A percentile compares a stretch with the other conserved stretches of the same genome.
phyloP scores from a whole-genome alignment of 2,329 filamentous ascomycete genomes.

The Teratosphaeria viscida region DNA sequence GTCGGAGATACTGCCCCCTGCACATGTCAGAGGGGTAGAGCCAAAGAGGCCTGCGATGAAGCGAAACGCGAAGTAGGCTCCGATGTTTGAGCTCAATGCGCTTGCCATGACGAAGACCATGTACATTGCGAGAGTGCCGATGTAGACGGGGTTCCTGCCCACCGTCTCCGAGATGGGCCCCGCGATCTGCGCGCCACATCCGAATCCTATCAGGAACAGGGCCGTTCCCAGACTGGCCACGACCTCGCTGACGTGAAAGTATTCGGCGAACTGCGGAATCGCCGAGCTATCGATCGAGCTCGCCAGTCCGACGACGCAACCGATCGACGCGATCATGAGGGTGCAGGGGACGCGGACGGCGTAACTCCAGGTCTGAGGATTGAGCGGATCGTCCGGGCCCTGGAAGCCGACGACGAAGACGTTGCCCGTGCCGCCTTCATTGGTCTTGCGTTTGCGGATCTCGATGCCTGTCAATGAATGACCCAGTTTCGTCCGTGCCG shows the following conservation, averaged over 20 bases:
- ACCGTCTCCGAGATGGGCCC: conserved; percentile 40
- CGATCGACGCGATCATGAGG: conserved; percentile 32
- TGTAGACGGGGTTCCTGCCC: conserved; percentile 37
- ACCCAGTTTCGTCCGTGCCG: conserved; percentile 20
- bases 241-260: conserved; percentile 41
- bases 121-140: conserved; percentile 35
- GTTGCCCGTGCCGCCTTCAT: conserved; percentile 27
- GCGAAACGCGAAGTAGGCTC: conserved; percentile 38
- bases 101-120: conserved; percentile 41
- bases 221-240: conserved; percentile 42
- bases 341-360: conserved; percentile 24
- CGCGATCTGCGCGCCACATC: conserved; percentile 37
- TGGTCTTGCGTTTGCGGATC: conserved; percentile 25
- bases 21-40: conserved; percentile 36
- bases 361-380: conserved; percentile 29
- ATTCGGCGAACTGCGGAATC: conserved; percentile 33
- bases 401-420: conserved; percentile 32
- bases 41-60: conserved; percentile 41
- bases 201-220: conserved; percentile 32
- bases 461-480: conserved; percentile 27
- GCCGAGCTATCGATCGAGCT: conserved; percentile 45
- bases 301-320: conserved; percentile 41
- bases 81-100: conserved; percentile 38
- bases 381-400: conserved; percentile 24
- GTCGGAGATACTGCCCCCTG: conserved; percentile 38